These are phyloP conservation scores for Tolypocladium tundrense DNA, from an alignment of 2,329 filamentous ascomycete genomes.

Conservation along the genomic window DNA sequence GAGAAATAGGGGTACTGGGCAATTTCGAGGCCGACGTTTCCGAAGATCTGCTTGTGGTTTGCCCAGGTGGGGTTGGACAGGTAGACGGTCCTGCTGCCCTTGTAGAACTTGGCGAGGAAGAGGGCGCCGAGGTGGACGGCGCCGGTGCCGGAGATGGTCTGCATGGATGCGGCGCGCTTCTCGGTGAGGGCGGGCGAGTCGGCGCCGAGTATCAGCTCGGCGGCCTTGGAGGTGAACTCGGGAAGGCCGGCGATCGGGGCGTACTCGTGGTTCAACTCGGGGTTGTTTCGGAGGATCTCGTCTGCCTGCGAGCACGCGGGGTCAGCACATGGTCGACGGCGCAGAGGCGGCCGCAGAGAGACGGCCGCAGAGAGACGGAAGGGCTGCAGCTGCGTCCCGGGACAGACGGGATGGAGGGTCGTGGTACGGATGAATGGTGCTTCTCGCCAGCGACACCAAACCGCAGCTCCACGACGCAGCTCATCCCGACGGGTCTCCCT, in stretches of 20 bases:
- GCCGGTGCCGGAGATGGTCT: slow-evolving; percentile 96
- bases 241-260: slow-evolving; percentile 86
- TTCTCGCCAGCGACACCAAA: too few relatives aligned
- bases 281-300: slow-evolving; percentile 77
- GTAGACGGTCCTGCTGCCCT: slow-evolving; percentile 66
- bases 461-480: too few relatives aligned
- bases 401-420: too few relatives aligned
- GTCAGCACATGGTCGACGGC: not conserved
- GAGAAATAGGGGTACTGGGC: slow-evolving; percentile 91
- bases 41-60: slow-evolving; percentile 98
- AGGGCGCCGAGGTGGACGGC: slow-evolving; percentile 87
- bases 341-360: not conserved
- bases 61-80: slow-evolving; percentile 94
- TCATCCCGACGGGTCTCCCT: too few relatives aligned
- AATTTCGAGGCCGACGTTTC: slow-evolving; percentile 70
- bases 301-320: slow-evolving; percentile 57
- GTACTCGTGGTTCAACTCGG: slow-evolving; percentile 94
- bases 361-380: too few relatives aligned
- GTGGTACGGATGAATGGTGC: too few relatives aligned
- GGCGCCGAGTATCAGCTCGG: slow-evolving; percentile 76
- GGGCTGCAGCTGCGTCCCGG: too few relatives aligned
- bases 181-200: slow-evolving; percentile 75
- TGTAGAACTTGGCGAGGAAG: slow-evolving; percentile 90
- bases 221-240: slow-evolving; percentile 79
- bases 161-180: slow-evolving; percentile 70